These are phyloP conservation scores for Plasmodium fragile DNA, from an alignment of 169 alveolate genomes.

Conservation along the genomic window DNA sequence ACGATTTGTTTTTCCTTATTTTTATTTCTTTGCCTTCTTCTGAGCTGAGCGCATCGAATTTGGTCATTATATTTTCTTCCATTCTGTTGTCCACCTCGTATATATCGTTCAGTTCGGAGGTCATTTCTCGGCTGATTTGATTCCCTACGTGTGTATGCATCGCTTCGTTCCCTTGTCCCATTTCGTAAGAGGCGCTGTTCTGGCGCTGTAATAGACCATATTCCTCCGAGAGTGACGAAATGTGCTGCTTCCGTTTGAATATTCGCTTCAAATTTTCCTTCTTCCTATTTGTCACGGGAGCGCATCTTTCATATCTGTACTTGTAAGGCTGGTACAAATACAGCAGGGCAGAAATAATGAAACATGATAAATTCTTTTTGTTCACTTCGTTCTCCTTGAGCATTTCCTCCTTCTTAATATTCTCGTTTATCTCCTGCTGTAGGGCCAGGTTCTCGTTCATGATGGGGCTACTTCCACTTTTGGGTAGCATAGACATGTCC, in stretches of 20 bases:
- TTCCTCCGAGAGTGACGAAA: neutral
- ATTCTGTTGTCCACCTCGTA: neutral
- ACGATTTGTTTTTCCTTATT: neutral
- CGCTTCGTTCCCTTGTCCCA: neutral
- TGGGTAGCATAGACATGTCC: neutral
- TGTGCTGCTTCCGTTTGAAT: neutral
- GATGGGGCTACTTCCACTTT: neutral
- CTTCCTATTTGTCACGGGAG: neutral
- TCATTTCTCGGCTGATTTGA: neutral
- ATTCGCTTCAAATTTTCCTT: neutral
- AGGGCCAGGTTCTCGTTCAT: conserved; percentile 25
- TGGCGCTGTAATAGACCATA: neutral
- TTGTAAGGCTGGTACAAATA: conserved; percentile 39
- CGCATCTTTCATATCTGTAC: conserved; percentile 14
- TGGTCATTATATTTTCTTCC: neutral
- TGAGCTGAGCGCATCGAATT: neutral
- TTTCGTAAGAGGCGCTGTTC: neutral
- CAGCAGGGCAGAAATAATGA: conserved; percentile 6
- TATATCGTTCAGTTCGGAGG: neutral
- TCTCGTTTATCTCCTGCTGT: conserved; percentile 30
- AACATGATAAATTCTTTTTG: conserved; percentile 15
- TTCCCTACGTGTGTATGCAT: neutral
- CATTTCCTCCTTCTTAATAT: conserved; percentile 51
- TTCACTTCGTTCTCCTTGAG: conserved; percentile 29
- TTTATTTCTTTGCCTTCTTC: neutral